A percentile compares a stretch with the other conserved stretches of the same genome.
Conservation (phyloP, 225 moss, liverwort and hornwort species). For the Anthoceros angustus region DNA sequence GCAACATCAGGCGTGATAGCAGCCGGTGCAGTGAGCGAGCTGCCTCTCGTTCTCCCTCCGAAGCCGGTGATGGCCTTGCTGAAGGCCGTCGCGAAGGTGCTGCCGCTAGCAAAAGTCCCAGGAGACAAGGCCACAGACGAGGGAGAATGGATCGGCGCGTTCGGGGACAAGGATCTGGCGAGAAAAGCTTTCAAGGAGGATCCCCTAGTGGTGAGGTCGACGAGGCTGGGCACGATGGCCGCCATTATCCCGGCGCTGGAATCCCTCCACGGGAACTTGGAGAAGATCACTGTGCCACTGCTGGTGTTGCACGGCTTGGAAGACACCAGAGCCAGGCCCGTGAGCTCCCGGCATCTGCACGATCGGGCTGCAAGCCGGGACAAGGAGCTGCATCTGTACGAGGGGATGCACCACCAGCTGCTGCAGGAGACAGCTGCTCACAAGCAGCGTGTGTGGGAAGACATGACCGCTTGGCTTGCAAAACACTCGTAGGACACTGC, state of each 20-base stretch:
- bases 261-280: not conserved
- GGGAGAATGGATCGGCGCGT: not conserved
- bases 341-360: not conserved
- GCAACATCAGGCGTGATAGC: not conserved
- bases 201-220: not conserved
- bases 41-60: not conserved
- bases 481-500: not conserved
- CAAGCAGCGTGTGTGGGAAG: not conserved
- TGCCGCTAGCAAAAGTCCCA: not conserved
- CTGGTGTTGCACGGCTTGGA: not conserved
- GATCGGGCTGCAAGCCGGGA: not conserved
- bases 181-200: not conserved
- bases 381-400: not conserved
- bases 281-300: not conserved
- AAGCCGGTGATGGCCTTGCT: not conserved
- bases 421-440: not conserved
- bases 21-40: not conserved
- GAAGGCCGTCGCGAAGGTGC: not conserved
- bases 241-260: not conserved
- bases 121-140: not conserved
- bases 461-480: not conserved
- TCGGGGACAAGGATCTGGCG: slow-evolving; percentile 1
- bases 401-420: slow-evolving; percentile 1
- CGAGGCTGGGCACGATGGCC: not conserved
- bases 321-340: not conserved